phyloP scores from a whole-genome alignment of 768 basidiomycete species.

The Lyophyllum atratum region DNA sequence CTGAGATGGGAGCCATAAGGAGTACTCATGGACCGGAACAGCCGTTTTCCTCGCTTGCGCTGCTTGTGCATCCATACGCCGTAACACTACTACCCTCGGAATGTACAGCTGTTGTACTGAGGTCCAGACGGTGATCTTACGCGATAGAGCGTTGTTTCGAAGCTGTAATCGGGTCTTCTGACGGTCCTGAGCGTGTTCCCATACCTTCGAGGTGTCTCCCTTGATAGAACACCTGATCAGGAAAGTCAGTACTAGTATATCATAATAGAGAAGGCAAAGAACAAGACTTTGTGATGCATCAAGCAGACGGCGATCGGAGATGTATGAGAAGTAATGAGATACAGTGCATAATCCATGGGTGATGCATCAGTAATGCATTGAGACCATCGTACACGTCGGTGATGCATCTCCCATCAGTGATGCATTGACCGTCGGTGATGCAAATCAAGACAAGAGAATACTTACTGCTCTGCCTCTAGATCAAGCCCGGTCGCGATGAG shows the following conservation, averaged over 20 bases:
- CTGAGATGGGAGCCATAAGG: constrained; percentile 26
- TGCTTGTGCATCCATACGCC: background rate
- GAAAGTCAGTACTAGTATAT: too few species aligned
- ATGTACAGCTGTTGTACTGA: constrained; percentile 16
- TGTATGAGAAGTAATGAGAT: background rate
- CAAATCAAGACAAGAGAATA: background rate
- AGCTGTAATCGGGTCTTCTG: constrained; percentile 10
- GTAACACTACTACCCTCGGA: background rate
- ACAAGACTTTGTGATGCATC: too few species aligned
- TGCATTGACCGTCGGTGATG: too few species aligned
- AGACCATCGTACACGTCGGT: too few species aligned
- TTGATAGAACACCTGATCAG: background rate
- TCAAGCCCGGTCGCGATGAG: constrained; percentile 17
- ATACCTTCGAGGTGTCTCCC: background rate
- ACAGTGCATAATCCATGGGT: background rate
- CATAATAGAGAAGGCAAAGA: too few species aligned
- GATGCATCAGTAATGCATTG: background rate
- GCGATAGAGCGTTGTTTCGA: constrained; percentile 7
- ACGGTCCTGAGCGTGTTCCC: constrained; percentile 4
- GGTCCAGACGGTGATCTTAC: constrained; percentile 12
- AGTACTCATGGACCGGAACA: background rate
- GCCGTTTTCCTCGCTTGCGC: background rate
- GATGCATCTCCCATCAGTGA: too few species aligned
- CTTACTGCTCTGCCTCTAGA: constrained; percentile 21
- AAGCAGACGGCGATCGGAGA: too few species aligned